Evolutionary conservation across 1,139 yeast species (phyloP).

Genomic region (Candida pseudoviswanathii): DNA sequence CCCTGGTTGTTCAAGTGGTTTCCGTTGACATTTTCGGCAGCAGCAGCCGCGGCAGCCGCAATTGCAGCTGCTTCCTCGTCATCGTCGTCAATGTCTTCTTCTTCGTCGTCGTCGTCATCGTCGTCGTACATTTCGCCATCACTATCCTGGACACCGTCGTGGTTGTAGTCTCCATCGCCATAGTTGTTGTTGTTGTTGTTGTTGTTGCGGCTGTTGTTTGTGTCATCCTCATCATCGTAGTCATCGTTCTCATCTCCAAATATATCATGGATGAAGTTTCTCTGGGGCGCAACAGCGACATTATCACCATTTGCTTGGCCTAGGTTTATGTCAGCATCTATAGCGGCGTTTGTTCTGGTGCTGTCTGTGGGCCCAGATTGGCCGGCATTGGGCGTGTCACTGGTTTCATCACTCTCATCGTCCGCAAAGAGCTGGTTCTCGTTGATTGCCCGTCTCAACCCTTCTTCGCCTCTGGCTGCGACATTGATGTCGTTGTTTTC

Average conservation of each 20-base stretch:
- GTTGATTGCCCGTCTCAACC: conserved; percentile 23
- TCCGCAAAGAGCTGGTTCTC: conserved; percentile 13
- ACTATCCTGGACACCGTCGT: conserved; percentile 10
- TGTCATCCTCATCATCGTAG: conserved; percentile 8
- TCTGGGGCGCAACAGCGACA: background rate
- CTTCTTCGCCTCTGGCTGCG: conserved; percentile 20
- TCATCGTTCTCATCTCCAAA: conserved; percentile 3
- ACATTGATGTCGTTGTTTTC: conserved; percentile 16
- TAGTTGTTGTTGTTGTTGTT: background rate
- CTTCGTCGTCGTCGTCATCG: conserved; percentile 6
- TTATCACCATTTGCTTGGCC: too few relatives aligned
- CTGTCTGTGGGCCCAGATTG: too few relatives aligned
- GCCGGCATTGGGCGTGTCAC: background rate
- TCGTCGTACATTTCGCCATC: conserved; percentile 10
- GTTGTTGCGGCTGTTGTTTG: conserved; percentile 10
- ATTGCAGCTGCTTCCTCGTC: conserved; percentile 16
- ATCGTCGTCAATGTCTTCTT: conserved; percentile 15
- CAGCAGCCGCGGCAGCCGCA: conserved; percentile 16
- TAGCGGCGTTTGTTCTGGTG: background rate
- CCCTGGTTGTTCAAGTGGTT: conserved; percentile 6
- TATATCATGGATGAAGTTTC: conserved; percentile 5
- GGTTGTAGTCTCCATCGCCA: conserved; percentile 9
- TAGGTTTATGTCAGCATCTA: background rate
- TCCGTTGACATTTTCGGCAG: conserved; percentile 15
- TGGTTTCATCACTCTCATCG: background rate